These are phyloP conservation scores for Termitomyces sp. DNA, from an alignment of 768 basidiomycete genomes.

Conservation along the genomic window DNA sequence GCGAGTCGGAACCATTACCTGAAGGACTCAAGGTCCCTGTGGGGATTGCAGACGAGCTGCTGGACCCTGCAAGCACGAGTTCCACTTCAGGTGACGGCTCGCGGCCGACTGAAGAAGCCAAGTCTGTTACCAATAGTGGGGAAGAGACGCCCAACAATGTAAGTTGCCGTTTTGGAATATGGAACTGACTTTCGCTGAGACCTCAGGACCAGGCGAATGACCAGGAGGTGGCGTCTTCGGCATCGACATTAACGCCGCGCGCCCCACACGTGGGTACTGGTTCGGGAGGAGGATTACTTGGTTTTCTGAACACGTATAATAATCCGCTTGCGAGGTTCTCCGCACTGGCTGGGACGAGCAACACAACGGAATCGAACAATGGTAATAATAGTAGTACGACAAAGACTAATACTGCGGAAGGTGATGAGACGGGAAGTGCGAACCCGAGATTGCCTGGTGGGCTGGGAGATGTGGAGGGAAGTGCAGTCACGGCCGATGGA, in stretches of 20 bases:
- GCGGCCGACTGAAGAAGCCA: slow-evolving; percentile 16
- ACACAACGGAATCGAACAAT: background rate
- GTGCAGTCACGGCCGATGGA: slow-evolving; percentile 15
- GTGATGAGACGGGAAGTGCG: slow-evolving; percentile 7
- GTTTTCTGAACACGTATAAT: slow-evolving; percentile 60
- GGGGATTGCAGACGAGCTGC: slow-evolving; percentile 56
- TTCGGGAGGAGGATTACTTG: slow-evolving; percentile 42
- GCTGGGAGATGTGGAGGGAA: slow-evolving; percentile 26
- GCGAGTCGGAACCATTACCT: slow-evolving; percentile 56
- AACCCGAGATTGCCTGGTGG: slow-evolving; percentile 36
- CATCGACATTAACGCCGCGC: slow-evolving; percentile 17
- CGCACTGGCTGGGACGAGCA: slow-evolving; percentile 27
- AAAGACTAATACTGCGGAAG: slow-evolving; percentile 13
- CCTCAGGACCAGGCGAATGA: slow-evolving; percentile 14
- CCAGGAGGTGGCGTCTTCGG: slow-evolving; percentile 11
- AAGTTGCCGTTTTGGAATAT: slow-evolving; percentile 20
- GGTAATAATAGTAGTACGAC: slow-evolving; percentile 1
- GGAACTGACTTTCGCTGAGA: slow-evolving; percentile 1
- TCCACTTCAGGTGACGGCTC: slow-evolving; percentile 19
- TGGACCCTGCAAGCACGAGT: slow-evolving; percentile 36
- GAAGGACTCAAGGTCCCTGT: slow-evolving; percentile 58
- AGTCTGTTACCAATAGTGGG: slow-evolving; percentile 15
- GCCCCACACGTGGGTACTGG: slow-evolving; percentile 20
- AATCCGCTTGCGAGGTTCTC: slow-evolving; percentile 53
- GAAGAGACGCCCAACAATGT: slow-evolving; percentile 26